These are phyloP conservation scores for Stephania cephalantha DNA, from an alignment of 164 flowering plant genomes.

Conservation along the genomic window DNA sequence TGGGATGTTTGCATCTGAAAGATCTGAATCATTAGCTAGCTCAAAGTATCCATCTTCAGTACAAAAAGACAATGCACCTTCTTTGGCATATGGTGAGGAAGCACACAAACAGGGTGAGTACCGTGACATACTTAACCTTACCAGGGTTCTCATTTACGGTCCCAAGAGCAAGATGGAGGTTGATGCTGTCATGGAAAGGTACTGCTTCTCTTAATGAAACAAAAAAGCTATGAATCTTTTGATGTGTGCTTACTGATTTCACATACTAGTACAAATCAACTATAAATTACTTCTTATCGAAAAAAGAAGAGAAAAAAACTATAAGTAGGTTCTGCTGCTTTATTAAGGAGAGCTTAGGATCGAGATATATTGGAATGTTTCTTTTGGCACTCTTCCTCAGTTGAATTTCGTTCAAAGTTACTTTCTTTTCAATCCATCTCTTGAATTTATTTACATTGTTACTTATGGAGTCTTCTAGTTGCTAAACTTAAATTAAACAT, in stretches of 20 bases:
- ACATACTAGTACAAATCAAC: background rate
- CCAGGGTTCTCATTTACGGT: slow-evolving; percentile 80
- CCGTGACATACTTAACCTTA: slow-evolving; percentile 80
- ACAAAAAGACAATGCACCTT: slow-evolving; percentile 25
- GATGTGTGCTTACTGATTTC: background rate
- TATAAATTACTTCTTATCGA: background rate
- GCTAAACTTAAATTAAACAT: no score
- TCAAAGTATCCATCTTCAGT: slow-evolving; percentile 15
- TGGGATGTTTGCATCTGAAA: slow-evolving; percentile 24
- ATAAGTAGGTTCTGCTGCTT: background rate
- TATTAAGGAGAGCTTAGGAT: background rate
- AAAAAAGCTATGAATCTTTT: background rate
- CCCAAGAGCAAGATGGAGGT: slow-evolving; percentile 88
- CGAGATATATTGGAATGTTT: background rate
- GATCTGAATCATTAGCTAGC: slow-evolving; percentile 21
- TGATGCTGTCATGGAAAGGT: slow-evolving; percentile 75
- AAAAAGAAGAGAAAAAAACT: background rate
- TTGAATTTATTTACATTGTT: no score
- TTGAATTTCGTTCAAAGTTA: background rate
- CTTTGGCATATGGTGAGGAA: slow-evolving; percentile 42
- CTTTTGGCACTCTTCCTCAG: background rate
- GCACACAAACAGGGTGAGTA: slow-evolving; percentile 69
- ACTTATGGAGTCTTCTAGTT: no score
- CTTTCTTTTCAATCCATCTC: background rate
- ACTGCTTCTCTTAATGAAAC: slow-evolving; percentile 16